Conservation (phyloP, 179 eudicot species). For the Carnegiea gigantea region DNA sequence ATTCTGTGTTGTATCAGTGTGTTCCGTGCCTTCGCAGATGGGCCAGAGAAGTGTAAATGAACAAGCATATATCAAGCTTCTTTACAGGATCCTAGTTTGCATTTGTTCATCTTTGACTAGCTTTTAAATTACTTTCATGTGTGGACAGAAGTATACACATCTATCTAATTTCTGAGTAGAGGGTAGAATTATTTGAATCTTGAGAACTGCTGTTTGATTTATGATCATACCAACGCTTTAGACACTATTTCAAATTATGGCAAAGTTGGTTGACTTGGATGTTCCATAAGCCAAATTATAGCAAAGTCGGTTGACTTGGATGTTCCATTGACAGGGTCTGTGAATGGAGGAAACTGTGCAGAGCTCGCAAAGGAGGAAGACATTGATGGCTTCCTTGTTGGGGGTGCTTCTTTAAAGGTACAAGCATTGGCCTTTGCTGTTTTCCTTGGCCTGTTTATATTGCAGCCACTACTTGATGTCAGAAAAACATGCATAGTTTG, state of each 20-base stretch:
- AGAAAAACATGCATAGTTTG: not conserved
- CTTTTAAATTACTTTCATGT: too few relatives aligned
- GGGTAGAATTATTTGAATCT: not conserved
- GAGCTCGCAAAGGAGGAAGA: constrained; percentile 96
- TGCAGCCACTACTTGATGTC: not conserved
- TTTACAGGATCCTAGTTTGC: too few relatives aligned
- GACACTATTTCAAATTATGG: not conserved
- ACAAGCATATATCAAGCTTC: too few relatives aligned
- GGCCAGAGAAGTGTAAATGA: not conserved
- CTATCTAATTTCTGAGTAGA: not conserved
- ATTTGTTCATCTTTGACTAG: too few relatives aligned
- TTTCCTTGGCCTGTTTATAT: too few relatives aligned
- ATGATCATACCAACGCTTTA: not conserved
- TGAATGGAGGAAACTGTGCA: constrained; percentile 84
- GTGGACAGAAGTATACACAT: not conserved
- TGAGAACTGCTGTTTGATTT: not conserved
- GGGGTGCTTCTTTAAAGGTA: constrained; percentile 99
- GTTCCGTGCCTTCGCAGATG: not conserved
- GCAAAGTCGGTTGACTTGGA: not conserved
- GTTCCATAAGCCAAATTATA: not conserved
- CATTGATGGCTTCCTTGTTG: constrained; percentile 96
- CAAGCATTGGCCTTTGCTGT: not conserved
- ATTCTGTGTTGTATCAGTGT: not conserved
- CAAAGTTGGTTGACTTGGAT: not conserved
- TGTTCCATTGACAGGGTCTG: constrained; percentile 63